A percentile compares a stretch with the other conserved stretches of the same genome.
Evolutionary conservation across 2,329 filamentous ascomycete genomes (phyloP).

Genomic region (Cladobotryum mycophilum): DNA sequence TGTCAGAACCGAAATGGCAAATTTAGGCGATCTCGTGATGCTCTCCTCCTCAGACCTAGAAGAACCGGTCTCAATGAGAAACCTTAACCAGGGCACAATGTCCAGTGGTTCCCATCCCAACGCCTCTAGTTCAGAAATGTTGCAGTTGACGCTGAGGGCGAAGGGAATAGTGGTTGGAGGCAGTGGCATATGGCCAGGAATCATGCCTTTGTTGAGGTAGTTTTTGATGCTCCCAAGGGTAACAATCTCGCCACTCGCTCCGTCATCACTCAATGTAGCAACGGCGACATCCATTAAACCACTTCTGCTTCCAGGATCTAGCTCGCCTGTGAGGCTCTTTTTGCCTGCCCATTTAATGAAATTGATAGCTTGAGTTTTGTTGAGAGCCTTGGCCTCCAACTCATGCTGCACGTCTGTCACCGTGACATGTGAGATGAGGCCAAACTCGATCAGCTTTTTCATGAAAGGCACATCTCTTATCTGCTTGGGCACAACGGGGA

Average conservation of each 20-base stretch:
- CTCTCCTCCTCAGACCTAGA: conserved; percentile 57
- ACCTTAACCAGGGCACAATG: conserved; percentile 78
- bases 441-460: conserved; percentile 73
- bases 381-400: conserved; percentile 74
- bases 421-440: conserved; percentile 80
- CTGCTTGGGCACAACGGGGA: conserved; percentile 76
- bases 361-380: conserved; percentile 67
- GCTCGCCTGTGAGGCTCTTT: conserved; percentile 63
- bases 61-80: conserved; percentile 63
- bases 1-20: conserved; percentile 69
- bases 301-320: conserved; percentile 62
- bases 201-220: conserved; percentile 70
- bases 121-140: conserved; percentile 62
- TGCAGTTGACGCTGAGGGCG: conserved; percentile 68
- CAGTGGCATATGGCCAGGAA: conserved; percentile 74
- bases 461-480: conserved; percentile 72
- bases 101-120: conserved; percentile 84
- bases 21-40: conserved; percentile 64
- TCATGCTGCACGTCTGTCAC: conserved; percentile 80
- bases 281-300: conserved; percentile 74
- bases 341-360: conserved; percentile 80
- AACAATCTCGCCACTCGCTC: conserved; percentile 63
- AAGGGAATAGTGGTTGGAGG: conserved; percentile 80
- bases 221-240: conserved; percentile 68
- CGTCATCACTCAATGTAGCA: conserved; percentile 58